Base-by-base conservation (phyloP, 1,139 yeast genomes). In the Scheffersomyces segobiensis region DNA sequence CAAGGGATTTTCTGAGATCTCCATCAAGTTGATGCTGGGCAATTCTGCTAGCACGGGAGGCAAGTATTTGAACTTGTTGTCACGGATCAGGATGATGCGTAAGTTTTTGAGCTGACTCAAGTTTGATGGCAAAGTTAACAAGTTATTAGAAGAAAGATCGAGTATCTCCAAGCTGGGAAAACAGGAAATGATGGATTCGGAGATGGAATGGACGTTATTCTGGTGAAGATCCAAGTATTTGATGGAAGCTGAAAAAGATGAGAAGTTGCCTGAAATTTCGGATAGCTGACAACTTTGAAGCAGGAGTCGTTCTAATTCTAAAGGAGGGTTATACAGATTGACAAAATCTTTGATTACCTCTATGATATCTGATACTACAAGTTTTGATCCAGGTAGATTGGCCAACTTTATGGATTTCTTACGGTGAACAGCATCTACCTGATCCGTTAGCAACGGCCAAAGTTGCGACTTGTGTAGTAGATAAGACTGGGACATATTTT, bases 1-100 rank as follows among this genome's bases (percentile, higher is more conserved):
- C 56, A 90, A 77, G 1, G 93, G 92, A 63, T 91, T 90, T 49
- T 83, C 86, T n/a, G 85, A 86, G 5, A 89, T 78, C 67, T 89
- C 95, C n/a, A 91, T 75, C 55, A 88, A 82, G 60, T 83, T 81
- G 55, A 91, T 77, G 56, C 78, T 80, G 2, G 76, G 71, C 63
- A 91, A 71, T 49, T 82, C 84, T 0, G 87, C 82, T 42, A 87
- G 72, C 12, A 81, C 76, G 1, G 87, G 85, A 8, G 92, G 87
- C 20, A 91, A 73, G 53, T 81, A 81, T 55, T 82, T 79, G 62
- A 91, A 79, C 51, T 76, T 75, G 71, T 91, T 91, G 61, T 84
- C 82, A 59, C 87, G 87, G 58, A 91, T 73, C 14, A 91, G 87
- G 19, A 91, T 71, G 4, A 88, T 88, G 63, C 82, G 81, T 59